phyloP scores from a whole-genome alignment of 257 asterid genomes.

The Knoxia roxburghii region DNA sequence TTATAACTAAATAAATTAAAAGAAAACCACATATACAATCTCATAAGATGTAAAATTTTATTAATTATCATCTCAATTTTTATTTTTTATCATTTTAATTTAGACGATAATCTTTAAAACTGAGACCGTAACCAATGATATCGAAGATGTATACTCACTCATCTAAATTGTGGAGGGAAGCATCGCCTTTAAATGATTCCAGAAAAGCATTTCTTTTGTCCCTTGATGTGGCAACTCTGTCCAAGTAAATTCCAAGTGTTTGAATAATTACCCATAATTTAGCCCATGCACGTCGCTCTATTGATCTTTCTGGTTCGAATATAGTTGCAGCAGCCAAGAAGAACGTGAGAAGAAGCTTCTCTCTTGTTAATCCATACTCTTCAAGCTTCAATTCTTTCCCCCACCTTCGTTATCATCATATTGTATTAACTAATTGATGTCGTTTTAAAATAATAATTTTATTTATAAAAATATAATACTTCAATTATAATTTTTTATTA shows the following conservation, averaged over 20 bases:
- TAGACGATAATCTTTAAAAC: no score
- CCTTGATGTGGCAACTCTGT: background rate
- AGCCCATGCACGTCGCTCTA: slow-evolving; percentile 40
- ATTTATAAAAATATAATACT: no score
- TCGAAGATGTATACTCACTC: slow-evolving; percentile 1
- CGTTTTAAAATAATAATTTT: no score
- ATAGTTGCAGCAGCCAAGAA: slow-evolving; percentile 37
- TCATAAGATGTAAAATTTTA: no score
- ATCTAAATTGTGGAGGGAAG: background rate
- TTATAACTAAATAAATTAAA: no score
- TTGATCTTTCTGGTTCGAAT: slow-evolving; percentile 32
- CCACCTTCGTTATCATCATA: no score
- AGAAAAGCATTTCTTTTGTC: background rate
- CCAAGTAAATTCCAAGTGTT: slow-evolving; percentile 22
- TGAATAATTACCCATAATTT: slow-evolving; percentile 27
- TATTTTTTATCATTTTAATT: no score
- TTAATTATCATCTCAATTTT: no score
- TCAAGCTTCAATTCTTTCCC: slow-evolving; percentile 19
- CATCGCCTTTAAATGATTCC: background rate
- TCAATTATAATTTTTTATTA: no score
- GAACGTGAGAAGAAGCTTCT: slow-evolving; percentile 28
- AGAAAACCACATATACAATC: no score
- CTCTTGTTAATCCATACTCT: slow-evolving; percentile 30
- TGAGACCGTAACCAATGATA: no score
- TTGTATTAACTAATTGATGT: no score